Evolutionary conservation across 1,284 basidiomycete genomes (phyloP).

Genomic region (Taiwanofungus camphoratus): DNA sequence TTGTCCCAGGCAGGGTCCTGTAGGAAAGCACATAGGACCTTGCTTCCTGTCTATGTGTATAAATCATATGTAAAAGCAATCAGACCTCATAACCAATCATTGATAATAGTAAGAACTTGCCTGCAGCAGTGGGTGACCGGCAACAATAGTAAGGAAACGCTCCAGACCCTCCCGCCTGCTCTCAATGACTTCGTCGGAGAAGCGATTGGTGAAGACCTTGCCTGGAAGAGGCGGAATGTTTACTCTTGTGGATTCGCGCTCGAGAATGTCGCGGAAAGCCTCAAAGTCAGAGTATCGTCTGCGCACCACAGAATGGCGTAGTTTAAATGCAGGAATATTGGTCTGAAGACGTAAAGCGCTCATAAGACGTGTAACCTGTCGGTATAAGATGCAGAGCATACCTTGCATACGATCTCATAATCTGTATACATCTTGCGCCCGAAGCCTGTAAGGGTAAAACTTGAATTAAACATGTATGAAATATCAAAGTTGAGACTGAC

Average conservation of each 20-base stretch:
- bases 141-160: conserved; percentile 93
- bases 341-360: conserved; percentile 51
- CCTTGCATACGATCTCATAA: conserved; percentile 98
- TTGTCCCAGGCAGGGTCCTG: conserved; percentile 88
- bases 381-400: conserved; percentile 30
- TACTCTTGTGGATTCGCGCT: conserved; percentile 93
- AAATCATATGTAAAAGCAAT: background rate
- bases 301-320: conserved; percentile 91
- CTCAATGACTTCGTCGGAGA: conserved; percentile 98
- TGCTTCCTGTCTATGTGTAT: conserved; percentile 80
- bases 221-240: conserved; percentile 97
- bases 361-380: too few species aligned
- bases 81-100: background rate
- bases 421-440: conserved; percentile 99
- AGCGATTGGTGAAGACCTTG: conserved; percentile 94
- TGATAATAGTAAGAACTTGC: conserved; percentile 35
- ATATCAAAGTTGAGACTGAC: conserved; percentile 37
- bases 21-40: conserved; percentile 94
- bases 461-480: background rate
- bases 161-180: conserved; percentile 88
- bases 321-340: conserved; percentile 98
- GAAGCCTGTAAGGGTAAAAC: conserved; percentile 51
- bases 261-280: conserved; percentile 96
- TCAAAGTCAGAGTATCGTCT: conserved; percentile 98
- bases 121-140: conserved; percentile 94